A percentile compares a stretch with the other conserved stretches of the same genome.
These are phyloP conservation scores for Aureobasidium sp. DNA, from an alignment of 2,329 filamentous ascomycete genomes.

Conservation along the genomic window DNA sequence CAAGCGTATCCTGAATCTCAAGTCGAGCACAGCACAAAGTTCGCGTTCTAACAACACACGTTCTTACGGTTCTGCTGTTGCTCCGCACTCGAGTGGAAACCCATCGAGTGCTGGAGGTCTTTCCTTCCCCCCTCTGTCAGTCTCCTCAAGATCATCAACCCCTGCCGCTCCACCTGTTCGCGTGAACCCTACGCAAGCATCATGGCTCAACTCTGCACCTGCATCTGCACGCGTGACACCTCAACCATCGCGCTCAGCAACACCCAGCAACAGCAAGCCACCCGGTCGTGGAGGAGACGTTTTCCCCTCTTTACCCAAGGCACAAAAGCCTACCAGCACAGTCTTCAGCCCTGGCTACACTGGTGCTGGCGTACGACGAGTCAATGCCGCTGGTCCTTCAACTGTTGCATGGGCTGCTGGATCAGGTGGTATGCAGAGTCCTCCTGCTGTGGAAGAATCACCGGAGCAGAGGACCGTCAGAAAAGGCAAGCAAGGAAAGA, in stretches of 20 bases:
- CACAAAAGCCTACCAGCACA: slow-evolving; percentile 57
- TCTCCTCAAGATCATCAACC: background rate
- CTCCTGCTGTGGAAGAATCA: slow-evolving; percentile 19
- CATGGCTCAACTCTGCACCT: slow-evolving; percentile 24
- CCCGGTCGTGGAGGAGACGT: slow-evolving; percentile 42
- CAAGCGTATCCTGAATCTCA: slow-evolving; percentile 56
- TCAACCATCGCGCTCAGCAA: slow-evolving; percentile 28
- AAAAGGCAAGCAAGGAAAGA: slow-evolving; percentile 42
- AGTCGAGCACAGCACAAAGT: slow-evolving; percentile 61
- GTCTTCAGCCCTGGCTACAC: slow-evolving; percentile 43
- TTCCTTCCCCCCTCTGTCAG: slow-evolving; percentile 17
- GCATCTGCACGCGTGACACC: slow-evolving; percentile 23
- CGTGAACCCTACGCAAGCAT: slow-evolving; percentile 19
- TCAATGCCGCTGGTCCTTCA: slow-evolving; percentile 30
- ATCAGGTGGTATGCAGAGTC: slow-evolving; percentile 16
- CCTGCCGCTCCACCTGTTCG: slow-evolving; percentile 9
- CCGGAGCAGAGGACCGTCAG: slow-evolving; percentile 27
- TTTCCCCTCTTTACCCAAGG: slow-evolving; percentile 76
- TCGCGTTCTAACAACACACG: slow-evolving; percentile 47
- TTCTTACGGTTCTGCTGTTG: slow-evolving; percentile 40
- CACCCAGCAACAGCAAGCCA: slow-evolving; percentile 20
- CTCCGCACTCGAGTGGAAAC: slow-evolving; percentile 15
- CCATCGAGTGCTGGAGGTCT: slow-evolving; percentile 7
- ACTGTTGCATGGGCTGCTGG: slow-evolving; percentile 32
- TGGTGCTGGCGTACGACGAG: slow-evolving; percentile 36